These are phyloP conservation scores for Ceratocystis harringtonii DNA, from an alignment of 2,329 filamentous ascomycete species.

Conservation along the genomic window DNA sequence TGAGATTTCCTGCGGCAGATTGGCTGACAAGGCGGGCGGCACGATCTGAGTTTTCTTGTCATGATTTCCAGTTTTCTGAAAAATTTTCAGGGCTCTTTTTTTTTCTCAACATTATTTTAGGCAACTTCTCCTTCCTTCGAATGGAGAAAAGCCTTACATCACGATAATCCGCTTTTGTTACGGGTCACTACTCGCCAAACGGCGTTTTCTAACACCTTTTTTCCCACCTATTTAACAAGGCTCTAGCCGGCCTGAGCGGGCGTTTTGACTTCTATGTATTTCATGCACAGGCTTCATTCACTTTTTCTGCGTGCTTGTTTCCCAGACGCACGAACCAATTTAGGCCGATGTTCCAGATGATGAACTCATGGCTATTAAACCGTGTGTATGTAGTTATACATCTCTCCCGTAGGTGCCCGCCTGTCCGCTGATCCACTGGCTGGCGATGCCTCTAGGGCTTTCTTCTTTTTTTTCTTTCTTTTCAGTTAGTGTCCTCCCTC, in stretches of 20 bases:
- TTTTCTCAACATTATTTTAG: background rate
- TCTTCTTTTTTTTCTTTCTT: too few species aligned
- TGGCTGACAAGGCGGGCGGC: background rate
- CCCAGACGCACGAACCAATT: background rate
- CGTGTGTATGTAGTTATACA: too few species aligned
- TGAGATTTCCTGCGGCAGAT: background rate
- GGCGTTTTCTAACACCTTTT: background rate
- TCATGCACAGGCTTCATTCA: background rate
- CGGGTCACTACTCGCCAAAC: background rate
- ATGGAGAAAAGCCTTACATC: background rate
- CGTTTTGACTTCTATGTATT: background rate
- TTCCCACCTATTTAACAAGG: background rate
- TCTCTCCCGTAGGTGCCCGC: too few species aligned
- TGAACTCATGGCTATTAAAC: too few species aligned
- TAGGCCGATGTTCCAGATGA: too few species aligned
- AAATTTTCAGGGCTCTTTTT: background rate
- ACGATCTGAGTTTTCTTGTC: background rate
- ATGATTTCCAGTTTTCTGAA: background rate
- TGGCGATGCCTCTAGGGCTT: too few species aligned
- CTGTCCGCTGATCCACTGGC: too few species aligned
- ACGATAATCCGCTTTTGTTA: background rate
- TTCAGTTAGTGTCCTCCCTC: too few species aligned
- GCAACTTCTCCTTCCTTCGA: background rate
- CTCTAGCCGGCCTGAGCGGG: background rate
- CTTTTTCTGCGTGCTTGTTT: background rate